Evolutionary conservation across 306 rosid genomes (phyloP), one percentile per base, ranked within the genome.

Genomic region (Bauhinia variegata): DNA sequence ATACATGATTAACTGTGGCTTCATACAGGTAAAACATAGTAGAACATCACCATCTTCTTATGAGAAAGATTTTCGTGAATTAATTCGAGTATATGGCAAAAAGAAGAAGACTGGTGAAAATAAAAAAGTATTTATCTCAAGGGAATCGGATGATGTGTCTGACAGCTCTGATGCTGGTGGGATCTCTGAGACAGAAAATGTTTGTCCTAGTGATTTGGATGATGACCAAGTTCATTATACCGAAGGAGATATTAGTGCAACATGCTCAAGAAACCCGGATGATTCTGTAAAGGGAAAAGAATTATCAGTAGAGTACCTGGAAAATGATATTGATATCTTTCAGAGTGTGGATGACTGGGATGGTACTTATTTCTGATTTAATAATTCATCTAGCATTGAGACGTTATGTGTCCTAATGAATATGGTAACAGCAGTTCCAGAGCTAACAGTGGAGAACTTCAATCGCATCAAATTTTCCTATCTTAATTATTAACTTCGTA

Each of bases 261-360:
- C 18, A 42, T 54, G 50, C 72, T 74, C 88, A 65, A 59, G 42
- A 18, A 71, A 87, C 56, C 44, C 65, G 57, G 58, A 68, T 38
- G 76, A 52, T 43, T 55, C 82, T 84, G 57, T 75, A 38, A 70
- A 74, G 62, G 85, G 82, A 75, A 85, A 72, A 69, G 82, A 82
- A 71, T 62, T 87, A 86, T 85, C 96, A 12, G 68, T 85, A 60
- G 95, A 89, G 36, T 92, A 89, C 77, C 79, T 89, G 80, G 98
- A 92, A 79, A 82, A 89, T 70, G 98, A 89, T 38, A 51, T 75
- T 57, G 98, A 89, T 58, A 62, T 73, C 74, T 82, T 84, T 73
- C 89, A 80, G 71, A 80, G 78, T 56, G 92, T 84, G 49, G 86
- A 89, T 69, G 92, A 87, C 69, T 89, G 88, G 86, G 89, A 87